A percentile compares a stretch with the other conserved stretches of the same genome.
Conservation (phyloP, 2,329 filamentous ascomycete genomes). For the Didymella keratinophila region DNA sequence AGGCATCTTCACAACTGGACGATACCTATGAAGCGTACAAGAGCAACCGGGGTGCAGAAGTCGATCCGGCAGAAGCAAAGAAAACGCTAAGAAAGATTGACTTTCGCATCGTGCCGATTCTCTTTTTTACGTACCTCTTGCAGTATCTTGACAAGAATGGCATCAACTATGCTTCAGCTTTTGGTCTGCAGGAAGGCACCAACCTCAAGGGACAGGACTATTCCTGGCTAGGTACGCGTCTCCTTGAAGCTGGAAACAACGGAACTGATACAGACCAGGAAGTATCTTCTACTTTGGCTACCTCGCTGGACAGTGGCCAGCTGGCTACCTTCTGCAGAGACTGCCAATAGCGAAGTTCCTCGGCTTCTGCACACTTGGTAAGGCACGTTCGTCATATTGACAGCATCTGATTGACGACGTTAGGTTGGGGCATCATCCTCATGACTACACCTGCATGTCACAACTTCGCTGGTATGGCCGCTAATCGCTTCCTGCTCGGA, state of each 20-base stretch:
- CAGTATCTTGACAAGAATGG: conserved; percentile 58
- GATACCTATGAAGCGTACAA: conserved; percentile 47
- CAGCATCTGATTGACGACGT: neutral
- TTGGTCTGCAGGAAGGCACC: conserved; percentile 58
- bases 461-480: conserved; percentile 51
- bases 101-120: conserved; percentile 39
- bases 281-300: conserved; percentile 62
- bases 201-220: conserved; percentile 49
- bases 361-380: conserved; percentile 50
- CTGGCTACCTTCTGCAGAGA: conserved; percentile 55
- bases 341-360: conserved; percentile 58
- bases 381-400: neutral
- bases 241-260: neutral
- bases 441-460: conserved; percentile 53
- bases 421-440: conserved; percentile 52
- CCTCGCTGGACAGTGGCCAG: conserved; percentile 56
- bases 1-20: conserved; percentile 38
- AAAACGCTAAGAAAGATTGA: conserved; percentile 44
- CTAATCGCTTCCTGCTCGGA: conserved; percentile 59
- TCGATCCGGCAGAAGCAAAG: conserved; percentile 38
- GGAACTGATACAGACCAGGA: conserved; percentile 25
- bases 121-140: conserved; percentile 49
- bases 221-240: conserved; percentile 25
- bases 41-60: conserved; percentile 29
- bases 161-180: conserved; percentile 61